A percentile compares a stretch with the other conserved stretches of the same genome.
These are phyloP conservation scores for Neobulgaria alba DNA, from an alignment of 2,329 filamentous ascomycete genomes.

Conservation along the genomic window DNA sequence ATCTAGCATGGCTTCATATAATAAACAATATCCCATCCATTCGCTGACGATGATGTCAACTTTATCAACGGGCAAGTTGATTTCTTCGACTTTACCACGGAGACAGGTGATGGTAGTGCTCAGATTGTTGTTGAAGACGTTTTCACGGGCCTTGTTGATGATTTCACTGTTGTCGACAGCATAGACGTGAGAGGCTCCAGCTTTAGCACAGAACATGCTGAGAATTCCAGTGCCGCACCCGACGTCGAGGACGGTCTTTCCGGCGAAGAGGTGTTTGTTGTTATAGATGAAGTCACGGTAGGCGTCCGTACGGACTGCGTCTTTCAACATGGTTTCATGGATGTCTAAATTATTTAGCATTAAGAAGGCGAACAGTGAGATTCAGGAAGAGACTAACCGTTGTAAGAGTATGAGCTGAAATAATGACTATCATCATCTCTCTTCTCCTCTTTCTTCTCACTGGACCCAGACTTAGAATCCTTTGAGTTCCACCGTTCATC, in stretches of 20 bases:
- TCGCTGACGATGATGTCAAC: conserved; percentile 95
- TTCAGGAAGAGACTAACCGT: conserved; percentile 38
- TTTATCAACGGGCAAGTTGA: conserved; percentile 64
- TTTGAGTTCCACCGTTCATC: conserved; percentile 32
- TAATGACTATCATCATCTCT: conserved; percentile 51
- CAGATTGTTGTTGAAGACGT: conserved; percentile 73
- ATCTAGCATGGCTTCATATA: conserved; percentile 95
- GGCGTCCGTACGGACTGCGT: conserved; percentile 76
- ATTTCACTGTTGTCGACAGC: conserved; percentile 91
- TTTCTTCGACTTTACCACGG: conserved; percentile 81
- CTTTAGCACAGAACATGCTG: conserved; percentile 89
- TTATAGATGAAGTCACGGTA: conserved; percentile 94
- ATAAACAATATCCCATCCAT: conserved; percentile 94
- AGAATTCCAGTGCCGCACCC: conserved; percentile 83
- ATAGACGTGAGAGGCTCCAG: conserved; percentile 77
- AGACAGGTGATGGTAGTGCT: conserved; percentile 68
- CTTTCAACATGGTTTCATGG: conserved; percentile 93
- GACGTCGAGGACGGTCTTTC: conserved; percentile 83
- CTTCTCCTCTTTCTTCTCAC: conserved; percentile 28
- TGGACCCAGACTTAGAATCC: neutral
- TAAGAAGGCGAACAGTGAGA: neutral
- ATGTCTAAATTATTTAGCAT: conserved; percentile 51
- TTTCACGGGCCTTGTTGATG: conserved; percentile 77
- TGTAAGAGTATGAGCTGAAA: conserved; percentile 58
- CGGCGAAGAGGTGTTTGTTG: conserved; percentile 79